Conservation (phyloP, 1,284 basidiomycete species). For the Termitomyces sp. region DNA sequence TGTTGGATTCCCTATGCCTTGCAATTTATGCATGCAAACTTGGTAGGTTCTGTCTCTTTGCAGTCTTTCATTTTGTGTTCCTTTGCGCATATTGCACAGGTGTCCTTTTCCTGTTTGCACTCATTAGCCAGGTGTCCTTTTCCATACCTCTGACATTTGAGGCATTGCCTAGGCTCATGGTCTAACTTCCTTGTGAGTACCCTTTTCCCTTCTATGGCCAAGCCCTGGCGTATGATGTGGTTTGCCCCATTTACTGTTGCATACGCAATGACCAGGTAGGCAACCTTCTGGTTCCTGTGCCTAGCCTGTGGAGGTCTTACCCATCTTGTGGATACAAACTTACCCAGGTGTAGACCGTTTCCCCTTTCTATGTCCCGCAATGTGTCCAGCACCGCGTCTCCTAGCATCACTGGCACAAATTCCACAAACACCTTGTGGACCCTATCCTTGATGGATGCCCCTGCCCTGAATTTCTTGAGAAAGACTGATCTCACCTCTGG, state of each 20-base stretch:
- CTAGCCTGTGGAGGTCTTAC: not conserved
- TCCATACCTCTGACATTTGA: too few species aligned
- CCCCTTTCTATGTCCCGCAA: not conserved
- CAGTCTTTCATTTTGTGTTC: not conserved
- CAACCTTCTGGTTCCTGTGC: too few species aligned
- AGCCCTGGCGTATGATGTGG: too few species aligned
- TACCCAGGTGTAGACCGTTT: not conserved
- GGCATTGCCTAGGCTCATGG: not conserved
- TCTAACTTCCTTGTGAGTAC: not conserved
- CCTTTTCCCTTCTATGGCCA: too few species aligned
- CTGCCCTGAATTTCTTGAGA: not conserved
- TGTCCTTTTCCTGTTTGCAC: conserved; percentile 4
- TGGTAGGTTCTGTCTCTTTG: not conserved
- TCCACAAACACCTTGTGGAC: not conserved
- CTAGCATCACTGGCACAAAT: not conserved
- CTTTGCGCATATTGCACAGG: not conserved
- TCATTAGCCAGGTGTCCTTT: conserved; percentile 4
- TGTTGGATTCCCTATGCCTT: not conserved
- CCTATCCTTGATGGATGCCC: not conserved
- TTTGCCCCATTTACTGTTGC: too few species aligned
- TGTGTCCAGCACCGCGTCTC: not conserved
- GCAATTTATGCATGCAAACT: not conserved
- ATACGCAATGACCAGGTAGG: too few species aligned
- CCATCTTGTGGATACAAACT: not conserved
- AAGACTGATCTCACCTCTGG: not conserved